Percentiles rank a stretch among this genome's conserved stretches.
Conservation (phyloP, 805 yeast genomes). For the Metschnikowia orientalis region DNA sequence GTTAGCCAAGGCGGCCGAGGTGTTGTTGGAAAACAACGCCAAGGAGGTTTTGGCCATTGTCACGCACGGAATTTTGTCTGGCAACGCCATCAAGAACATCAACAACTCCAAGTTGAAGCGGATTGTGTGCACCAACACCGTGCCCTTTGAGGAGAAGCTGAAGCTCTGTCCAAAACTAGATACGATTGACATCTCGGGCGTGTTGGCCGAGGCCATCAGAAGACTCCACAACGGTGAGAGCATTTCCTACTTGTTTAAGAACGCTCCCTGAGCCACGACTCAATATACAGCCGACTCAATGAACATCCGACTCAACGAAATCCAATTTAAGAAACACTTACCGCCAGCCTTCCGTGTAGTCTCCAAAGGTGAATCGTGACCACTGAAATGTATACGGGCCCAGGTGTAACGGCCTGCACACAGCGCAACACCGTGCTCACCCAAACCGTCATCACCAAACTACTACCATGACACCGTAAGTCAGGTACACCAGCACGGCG, state of each 20-base stretch:
- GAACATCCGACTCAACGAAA: background rate
- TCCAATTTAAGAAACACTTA: background rate
- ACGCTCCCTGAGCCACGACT: constrained; percentile 42
- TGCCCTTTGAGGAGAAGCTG: constrained; percentile 67
- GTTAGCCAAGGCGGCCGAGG: constrained; percentile 76
- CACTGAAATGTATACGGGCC: no score
- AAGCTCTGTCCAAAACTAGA: constrained; percentile 58
- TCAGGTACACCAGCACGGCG: no score
- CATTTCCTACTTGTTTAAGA: constrained; percentile 70
- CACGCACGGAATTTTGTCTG: constrained; percentile 76
- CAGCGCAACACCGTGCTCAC: no score
- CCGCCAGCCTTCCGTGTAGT: background rate
- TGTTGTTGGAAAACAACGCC: constrained; percentile 63
- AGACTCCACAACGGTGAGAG: constrained; percentile 86
- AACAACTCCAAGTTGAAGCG: constrained; percentile 63
- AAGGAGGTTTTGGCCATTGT: constrained; percentile 74
- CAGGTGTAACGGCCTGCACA: no score
- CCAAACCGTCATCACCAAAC: no score
- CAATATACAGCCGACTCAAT: background rate
- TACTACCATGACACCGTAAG: no score
- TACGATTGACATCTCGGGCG: constrained; percentile 66
- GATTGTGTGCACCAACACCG: constrained; percentile 76
- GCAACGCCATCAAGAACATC: constrained; percentile 67
- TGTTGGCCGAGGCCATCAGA: constrained; percentile 76
- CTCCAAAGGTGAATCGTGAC: no score